Evolutionary conservation across 2,329 filamentous ascomycete species (phyloP), one percentile per base, ranked within the genome.

Genomic region (Orbilia blumenaviensis): DNA sequence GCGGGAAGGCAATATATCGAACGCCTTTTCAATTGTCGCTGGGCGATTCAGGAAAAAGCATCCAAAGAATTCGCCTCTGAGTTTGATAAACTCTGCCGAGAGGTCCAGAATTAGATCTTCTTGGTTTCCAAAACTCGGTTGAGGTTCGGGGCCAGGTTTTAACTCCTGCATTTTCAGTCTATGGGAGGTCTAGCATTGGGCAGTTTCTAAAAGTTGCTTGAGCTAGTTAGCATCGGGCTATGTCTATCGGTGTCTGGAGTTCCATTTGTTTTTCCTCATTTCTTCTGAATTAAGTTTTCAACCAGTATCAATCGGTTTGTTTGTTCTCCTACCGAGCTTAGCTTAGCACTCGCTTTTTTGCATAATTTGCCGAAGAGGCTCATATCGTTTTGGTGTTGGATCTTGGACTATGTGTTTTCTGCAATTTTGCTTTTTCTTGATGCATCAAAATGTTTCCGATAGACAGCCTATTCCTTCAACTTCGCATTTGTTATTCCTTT

Each of bases 51-150:
- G 14, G 32, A 23, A 4, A 67, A 64, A 12, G 71, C 71, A 8
- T 63, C 63, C 3, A 21, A 23, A 16, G 56, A 68, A 23, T 75
- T 44, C 25, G 29, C 41, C 5, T 21, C 14, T 2, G 71, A 75
- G 27, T 68, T 63, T 44, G 71, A 75, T n/a, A 29, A 7, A 9
- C 63, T 75, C 8, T 75, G 56, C 8, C 46, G 36, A 38, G 71
- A 75, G 10, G 63, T 75, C 9, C 64, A 44, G 14, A 44, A 9
- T 14, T 44, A 60, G 14, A 58, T n/a, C 23, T 25, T 60, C 23
- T 60, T 25, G 8, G 12, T 36, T 3, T 16, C 23, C 8, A 25
- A 8, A 34, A 36, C 41, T 56, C n/a, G 36, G 14, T 41, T 12
- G 16, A 18, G 2, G 4, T 9, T 7, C 14, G 32, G 23, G 25